These are phyloP conservation scores for Fraxinus quadrangulata DNA, from an alignment of 257 asterid species.

Conservation along the genomic window DNA sequence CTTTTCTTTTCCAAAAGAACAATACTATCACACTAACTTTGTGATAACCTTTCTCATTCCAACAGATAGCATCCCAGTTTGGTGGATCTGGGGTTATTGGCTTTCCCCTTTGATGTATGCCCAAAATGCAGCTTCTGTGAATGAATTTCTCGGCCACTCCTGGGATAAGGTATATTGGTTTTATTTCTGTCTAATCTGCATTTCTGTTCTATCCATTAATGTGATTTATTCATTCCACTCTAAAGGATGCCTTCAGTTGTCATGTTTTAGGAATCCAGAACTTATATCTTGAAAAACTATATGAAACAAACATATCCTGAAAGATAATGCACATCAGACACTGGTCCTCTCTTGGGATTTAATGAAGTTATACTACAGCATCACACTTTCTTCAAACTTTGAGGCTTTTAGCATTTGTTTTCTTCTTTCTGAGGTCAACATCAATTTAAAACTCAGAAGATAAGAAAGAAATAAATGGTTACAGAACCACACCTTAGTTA, in stretches of 20 bases:
- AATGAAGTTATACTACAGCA: too few relatives aligned
- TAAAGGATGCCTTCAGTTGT: not conserved
- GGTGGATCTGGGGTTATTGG: conserved; percentile 99
- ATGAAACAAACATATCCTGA: too few relatives aligned
- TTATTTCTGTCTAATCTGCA: not conserved
- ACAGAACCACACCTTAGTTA: too few relatives aligned
- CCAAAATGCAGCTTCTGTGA: conserved; percentile 82
- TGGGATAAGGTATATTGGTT: conserved; percentile 61
- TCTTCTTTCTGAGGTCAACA: too few relatives aligned
- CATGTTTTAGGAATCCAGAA: not conserved
- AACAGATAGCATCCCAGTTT: conserved; percentile 73
- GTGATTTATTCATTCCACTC: conserved; percentile 1
- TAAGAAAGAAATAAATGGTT: too few relatives aligned
- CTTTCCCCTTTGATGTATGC: conserved; percentile 92
- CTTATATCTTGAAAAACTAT: too few relatives aligned
- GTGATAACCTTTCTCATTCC: conserved; percentile 22
- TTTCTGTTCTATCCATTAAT: not conserved
- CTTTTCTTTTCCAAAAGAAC: not conserved
- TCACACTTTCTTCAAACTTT: too few relatives aligned
- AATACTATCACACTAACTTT: not conserved
- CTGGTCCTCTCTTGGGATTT: too few relatives aligned
- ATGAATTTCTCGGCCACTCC: conserved; percentile 80
- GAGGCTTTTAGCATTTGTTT: too few relatives aligned
- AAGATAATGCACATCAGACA: too few relatives aligned
- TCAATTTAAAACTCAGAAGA: too few relatives aligned